phyloP scores from a whole-genome alignment of 2,329 filamentous ascomycete species.

The Hypoxylon sp. region DNA sequence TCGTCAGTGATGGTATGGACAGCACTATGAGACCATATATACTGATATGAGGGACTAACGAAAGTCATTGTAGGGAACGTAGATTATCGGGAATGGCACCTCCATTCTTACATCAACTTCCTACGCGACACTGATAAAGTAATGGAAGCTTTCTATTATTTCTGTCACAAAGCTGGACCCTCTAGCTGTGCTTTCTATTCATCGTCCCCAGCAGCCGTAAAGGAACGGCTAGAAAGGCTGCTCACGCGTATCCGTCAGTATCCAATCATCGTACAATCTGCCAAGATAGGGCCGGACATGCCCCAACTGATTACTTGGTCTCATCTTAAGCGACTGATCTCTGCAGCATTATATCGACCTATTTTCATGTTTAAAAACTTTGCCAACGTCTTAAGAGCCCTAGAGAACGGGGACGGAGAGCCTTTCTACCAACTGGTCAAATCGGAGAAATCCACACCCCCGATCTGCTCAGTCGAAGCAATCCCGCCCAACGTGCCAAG shows the following conservation, averaged over 20 bases:
- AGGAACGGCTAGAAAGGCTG: slow-evolving; percentile 58
- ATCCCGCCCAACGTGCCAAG: slow-evolving; percentile 54
- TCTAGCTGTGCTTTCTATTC: slow-evolving; percentile 62
- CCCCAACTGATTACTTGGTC: slow-evolving; percentile 67
- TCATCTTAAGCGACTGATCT: slow-evolving; percentile 61
- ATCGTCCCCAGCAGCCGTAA: slow-evolving; percentile 56
- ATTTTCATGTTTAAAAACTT: slow-evolving; percentile 59
- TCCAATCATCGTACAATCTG: slow-evolving; percentile 61
- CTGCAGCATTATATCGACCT: slow-evolving; percentile 62
- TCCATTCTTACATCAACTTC: slow-evolving; percentile 62
- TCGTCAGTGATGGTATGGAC: slow-evolving; percentile 65
- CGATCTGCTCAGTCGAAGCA: slow-evolving; percentile 53
- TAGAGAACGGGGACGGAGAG: slow-evolving; percentile 62
- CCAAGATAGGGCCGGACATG: slow-evolving; percentile 56
- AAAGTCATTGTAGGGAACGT: slow-evolving; percentile 59
- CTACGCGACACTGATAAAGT: slow-evolving; percentile 69
- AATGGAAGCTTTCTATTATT: slow-evolving; percentile 66
- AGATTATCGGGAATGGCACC: slow-evolving; percentile 69
- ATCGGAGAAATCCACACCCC: slow-evolving; percentile 26
- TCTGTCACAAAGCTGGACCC: slow-evolving; percentile 68
- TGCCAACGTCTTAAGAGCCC: slow-evolving; percentile 60
- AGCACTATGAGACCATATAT: background rate
- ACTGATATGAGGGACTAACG: slow-evolving; percentile 15
- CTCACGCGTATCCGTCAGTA: slow-evolving; percentile 59
- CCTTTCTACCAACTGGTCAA: slow-evolving; percentile 59